Evolutionary conservation across 2,329 filamentous ascomycete species (phyloP).

Genomic region (Fusarium tanahbumbuense): DNA sequence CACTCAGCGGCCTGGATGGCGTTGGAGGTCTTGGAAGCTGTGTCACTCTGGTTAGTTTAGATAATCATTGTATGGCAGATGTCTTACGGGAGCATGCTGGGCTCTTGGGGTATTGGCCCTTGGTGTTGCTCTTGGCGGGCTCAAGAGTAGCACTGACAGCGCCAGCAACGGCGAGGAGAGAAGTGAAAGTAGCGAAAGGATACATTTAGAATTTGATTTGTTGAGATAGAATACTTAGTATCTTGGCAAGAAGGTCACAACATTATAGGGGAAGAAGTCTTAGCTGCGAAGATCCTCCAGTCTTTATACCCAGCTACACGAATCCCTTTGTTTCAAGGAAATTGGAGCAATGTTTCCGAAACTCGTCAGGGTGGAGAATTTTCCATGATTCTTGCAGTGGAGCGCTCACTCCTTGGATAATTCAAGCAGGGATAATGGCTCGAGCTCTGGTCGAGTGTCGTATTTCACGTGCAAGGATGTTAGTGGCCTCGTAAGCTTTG

Average conservation of each 20-base stretch:
- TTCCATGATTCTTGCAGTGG: neutral
- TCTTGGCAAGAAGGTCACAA: neutral
- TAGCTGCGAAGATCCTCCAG: neutral
- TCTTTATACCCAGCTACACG: constrained; percentile 15
- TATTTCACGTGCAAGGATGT: constrained; percentile 5
- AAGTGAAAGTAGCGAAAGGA: constrained; percentile 36
- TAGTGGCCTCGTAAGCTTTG: constrained; percentile 1
- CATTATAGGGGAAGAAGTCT: neutral
- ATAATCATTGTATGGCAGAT: rapidly evolving
- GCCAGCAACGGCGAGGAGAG: constrained; percentile 37
- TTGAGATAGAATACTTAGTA: neutral
- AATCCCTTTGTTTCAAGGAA: constrained; percentile 26
- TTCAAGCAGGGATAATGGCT: constrained; percentile 18
- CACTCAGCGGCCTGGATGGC: constrained; percentile 45
- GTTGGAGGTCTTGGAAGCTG: constrained; percentile 41
- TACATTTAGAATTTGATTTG: constrained; percentile 31
- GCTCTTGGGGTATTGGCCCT: constrained; percentile 41
- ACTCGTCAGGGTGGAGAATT: constrained; percentile 18
- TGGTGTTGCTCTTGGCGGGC: constrained; percentile 40
- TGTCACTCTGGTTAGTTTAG: neutral
- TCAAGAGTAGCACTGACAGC: constrained; percentile 41
- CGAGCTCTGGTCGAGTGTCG: neutral
- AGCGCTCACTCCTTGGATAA: constrained; percentile 10
- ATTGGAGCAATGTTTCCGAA: constrained; percentile 27
- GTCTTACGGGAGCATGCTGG: constrained; percentile 38